Conservation (phyloP, 441 rosid species). For the Corymbia calophylla region DNA sequence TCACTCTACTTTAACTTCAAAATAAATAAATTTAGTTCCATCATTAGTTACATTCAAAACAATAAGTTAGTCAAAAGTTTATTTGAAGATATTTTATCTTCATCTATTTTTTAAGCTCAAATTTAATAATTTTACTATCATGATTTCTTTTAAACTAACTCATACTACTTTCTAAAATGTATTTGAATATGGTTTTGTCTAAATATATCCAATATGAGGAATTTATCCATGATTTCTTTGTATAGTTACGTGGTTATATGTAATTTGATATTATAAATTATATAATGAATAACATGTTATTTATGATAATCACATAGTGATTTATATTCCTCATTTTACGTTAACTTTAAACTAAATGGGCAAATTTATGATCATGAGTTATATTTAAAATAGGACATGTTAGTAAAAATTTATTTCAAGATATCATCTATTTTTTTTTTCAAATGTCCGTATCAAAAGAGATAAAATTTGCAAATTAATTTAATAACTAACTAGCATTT, state of each 20-base stretch:
- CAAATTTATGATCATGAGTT: background rate
- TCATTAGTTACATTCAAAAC: background rate
- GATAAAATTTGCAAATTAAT: background rate
- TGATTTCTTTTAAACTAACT: background rate
- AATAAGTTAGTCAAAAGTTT: background rate
- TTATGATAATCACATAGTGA: background rate
- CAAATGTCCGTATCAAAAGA: background rate
- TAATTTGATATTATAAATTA: background rate
- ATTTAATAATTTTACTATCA: background rate
- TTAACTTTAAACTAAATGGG: background rate
- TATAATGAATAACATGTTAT: background rate
- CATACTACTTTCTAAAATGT: background rate
- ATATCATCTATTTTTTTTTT: background rate
- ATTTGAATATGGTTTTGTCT: background rate
- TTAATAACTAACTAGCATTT: background rate
- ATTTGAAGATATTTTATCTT: background rate
- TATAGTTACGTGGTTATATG: background rate
- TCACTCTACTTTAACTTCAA: background rate
- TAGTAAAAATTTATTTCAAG: background rate
- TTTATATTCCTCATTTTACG: background rate
- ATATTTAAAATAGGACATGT: background rate
- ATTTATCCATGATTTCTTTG: background rate
- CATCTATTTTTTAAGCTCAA: background rate
- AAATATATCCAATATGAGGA: accelerated
- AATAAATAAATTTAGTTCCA: background rate